Base-by-base conservation (phyloP, 768 basidiomycete genomes). In the Melanogaster broomeanus region DNA sequence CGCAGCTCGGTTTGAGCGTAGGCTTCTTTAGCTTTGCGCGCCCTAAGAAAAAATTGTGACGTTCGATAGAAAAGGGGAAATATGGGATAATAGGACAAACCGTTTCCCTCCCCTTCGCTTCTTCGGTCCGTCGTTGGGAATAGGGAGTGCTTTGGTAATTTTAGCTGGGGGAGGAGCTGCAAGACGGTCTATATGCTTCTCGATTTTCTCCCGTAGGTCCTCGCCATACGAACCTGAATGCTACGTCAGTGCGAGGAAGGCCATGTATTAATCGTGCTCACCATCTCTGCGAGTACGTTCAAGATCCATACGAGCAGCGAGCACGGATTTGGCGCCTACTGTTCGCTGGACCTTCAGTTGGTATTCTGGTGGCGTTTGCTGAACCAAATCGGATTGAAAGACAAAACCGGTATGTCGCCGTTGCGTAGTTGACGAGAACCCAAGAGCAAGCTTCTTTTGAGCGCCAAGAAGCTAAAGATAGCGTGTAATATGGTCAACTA, bases 21-120 rank as follows among this genome's bases (percentile, higher is more conserved):
- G 1, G 93, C 94, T 71, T 98, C 97, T 66, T 99, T 99, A n/a
- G 93, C 90, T 67, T 98, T 96, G 41, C 97, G 85, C 1, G 96
- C 97, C 8, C 95, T 97, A 33, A 4, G 11, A 48, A 22, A 27
- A 24, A 21, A 12, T 35, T 2, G 12, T 59, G 42, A 58, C 42
- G 46, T 30, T 22, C 6, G n/a, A 48, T 3, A 4, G 21, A 16
- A 13, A 47, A 24, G 21, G 13, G 21, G 31, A 38, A 21, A 45
- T 25, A 49, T 13, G 34, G 11, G n/a, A 27, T 21, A 6, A 22
- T 18, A 19, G 4, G 24, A 70, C 80, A 42, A 49, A 92, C 93
- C 94, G 84, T 75, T 91, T 95, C 12, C 97, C 97, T 60, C 97
- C 97, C 38, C 93, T 81, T 45, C 96, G 84, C 68, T 98, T 98